Evolutionary conservation across 1,139 yeast species (phyloP).

Genomic region (Kodamaea plutei): DNA sequence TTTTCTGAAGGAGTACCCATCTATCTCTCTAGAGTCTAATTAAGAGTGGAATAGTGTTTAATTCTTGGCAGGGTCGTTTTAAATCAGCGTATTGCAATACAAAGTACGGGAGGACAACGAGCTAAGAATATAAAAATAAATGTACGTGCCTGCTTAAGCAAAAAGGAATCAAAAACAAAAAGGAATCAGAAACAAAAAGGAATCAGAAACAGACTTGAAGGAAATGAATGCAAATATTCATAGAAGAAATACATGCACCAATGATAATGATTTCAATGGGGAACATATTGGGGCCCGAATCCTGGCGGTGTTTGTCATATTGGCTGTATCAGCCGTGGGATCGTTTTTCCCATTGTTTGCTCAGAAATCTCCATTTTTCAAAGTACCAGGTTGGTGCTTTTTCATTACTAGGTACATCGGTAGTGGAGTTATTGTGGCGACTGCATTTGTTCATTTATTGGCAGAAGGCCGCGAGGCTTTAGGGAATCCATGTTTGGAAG

Average conservation of each 20-base stretch:
- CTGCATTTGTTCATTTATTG: constrained; percentile 32
- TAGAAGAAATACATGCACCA: constrained; percentile 15
- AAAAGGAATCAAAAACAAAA: too few species aligned
- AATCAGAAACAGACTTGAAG: too few species aligned
- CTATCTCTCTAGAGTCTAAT: too few species aligned
- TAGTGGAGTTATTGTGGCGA: constrained; percentile 34
- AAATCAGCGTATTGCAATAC: background rate
- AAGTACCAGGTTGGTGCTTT: constrained; percentile 25
- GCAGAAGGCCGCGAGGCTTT: constrained; percentile 29
- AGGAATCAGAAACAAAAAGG: too few species aligned
- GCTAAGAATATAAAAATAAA: too few species aligned
- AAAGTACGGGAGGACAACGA: too few species aligned
- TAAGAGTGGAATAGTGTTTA: too few species aligned
- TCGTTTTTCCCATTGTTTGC: constrained; percentile 30
- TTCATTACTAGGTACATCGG: constrained; percentile 28
- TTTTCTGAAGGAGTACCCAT: too few species aligned
- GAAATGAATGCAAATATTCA: background rate
- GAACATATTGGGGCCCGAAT: constrained; percentile 24
- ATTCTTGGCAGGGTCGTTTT: background rate
- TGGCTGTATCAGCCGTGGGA: constrained; percentile 29
- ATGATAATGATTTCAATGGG: constrained; percentile 20
- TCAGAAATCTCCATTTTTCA: constrained; percentile 16
- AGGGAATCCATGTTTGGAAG: constrained; percentile 33
- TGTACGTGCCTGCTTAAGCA: too few species aligned
- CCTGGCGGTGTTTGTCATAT: constrained; percentile 28